Percentiles rank a stretch among this genome's conserved stretches.
Evolutionary conservation across 2,329 filamentous ascomycete genomes (phyloP).

Genomic region (Pyrenophora teres): DNA sequence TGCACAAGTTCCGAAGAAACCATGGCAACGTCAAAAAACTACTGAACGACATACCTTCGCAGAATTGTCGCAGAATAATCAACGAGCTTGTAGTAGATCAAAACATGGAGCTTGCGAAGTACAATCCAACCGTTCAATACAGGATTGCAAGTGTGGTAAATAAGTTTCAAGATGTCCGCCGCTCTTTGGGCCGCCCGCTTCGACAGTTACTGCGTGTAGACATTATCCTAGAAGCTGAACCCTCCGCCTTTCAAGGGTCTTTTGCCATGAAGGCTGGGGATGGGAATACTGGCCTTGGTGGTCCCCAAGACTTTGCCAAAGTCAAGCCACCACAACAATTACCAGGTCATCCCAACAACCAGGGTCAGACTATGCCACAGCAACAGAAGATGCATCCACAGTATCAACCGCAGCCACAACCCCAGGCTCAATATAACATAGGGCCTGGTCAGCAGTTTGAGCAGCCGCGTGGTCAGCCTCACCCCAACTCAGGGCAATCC

Average conservation of each 20-base stretch:
- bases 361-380: slow-evolving; percentile 11
- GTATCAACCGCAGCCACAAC: slow-evolving; percentile 2
- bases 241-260: slow-evolving; percentile 21
- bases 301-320: slow-evolving; percentile 10
- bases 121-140: slow-evolving; percentile 33
- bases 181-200: slow-evolving; percentile 12
- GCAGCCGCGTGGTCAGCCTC: slow-evolving; percentile 5
- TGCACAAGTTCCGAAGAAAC: slow-evolving; percentile 30
- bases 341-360: slow-evolving; percentile 1
- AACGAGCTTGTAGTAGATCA: slow-evolving; percentile 36
- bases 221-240: slow-evolving; percentile 38
- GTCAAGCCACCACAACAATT: slow-evolving; percentile 11
- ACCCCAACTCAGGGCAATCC: slow-evolving; percentile 7
- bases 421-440: slow-evolving; percentile 7
- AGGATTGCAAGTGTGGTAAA: slow-evolving; percentile 36
- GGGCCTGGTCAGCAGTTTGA: slow-evolving; percentile 10
- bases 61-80: slow-evolving; percentile 30
- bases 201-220: slow-evolving; percentile 30
- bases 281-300: not conserved
- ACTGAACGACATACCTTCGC: slow-evolving; percentile 32
- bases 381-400: slow-evolving; percentile 9
- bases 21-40: slow-evolving; percentile 23
- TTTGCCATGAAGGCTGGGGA: slow-evolving; percentile 1
- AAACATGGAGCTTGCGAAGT: slow-evolving; percentile 26
- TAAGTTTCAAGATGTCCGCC: slow-evolving; percentile 18